Percentiles rank a stretch among this genome's conserved stretches.
Conservation (phyloP, 495 filamentous ascomycete genomes). For the Hypoxylon lienhwacheense region DNA sequence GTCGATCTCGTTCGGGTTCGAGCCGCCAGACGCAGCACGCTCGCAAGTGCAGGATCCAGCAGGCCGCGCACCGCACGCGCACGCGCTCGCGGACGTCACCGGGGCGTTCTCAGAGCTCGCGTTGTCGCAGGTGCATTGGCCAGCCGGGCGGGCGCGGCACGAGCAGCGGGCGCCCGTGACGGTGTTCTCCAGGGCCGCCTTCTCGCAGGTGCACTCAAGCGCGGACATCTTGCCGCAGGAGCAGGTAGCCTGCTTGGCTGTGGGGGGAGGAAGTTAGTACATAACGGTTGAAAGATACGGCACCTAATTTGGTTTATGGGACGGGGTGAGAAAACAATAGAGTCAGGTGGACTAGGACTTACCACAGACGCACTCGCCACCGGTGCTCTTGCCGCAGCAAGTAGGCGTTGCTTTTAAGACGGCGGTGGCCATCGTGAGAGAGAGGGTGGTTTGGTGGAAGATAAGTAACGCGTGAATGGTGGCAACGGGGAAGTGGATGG, state of each 20-base stretch:
- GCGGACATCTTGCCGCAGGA: conserved; percentile 87
- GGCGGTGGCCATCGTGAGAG: conserved; percentile 34
- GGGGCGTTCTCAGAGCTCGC: conserved; percentile 71
- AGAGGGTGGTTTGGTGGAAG: not conserved
- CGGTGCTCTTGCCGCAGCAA: conserved; percentile 54
- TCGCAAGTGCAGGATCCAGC: conserved; percentile 81
- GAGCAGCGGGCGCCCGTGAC: conserved; percentile 76
- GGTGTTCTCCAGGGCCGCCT: conserved; percentile 73
- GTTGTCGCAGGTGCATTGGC: conserved; percentile 81
- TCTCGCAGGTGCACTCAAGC: conserved; percentile 82
- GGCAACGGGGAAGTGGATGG: not conserved
- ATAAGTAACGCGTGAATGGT: not conserved
- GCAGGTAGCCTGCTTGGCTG: conserved; percentile 66
- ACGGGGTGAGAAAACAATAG: too few species aligned
- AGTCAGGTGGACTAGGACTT: conserved; percentile 33
- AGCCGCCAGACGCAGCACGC: conserved; percentile 56
- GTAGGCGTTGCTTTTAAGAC: conserved; percentile 43
- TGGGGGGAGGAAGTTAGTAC: too few species aligned
- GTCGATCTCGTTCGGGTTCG: conserved; percentile 69
- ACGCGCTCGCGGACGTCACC: conserved; percentile 53
- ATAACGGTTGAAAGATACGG: too few species aligned
- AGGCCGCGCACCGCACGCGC: conserved; percentile 76
- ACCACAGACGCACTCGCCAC: conserved; percentile 54
- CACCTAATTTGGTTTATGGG: too few species aligned
- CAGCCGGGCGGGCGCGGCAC: conserved; percentile 74